Base-by-base conservation (phyloP, 352 stramenopile species). In the Phytophthora uliginosa region DNA sequence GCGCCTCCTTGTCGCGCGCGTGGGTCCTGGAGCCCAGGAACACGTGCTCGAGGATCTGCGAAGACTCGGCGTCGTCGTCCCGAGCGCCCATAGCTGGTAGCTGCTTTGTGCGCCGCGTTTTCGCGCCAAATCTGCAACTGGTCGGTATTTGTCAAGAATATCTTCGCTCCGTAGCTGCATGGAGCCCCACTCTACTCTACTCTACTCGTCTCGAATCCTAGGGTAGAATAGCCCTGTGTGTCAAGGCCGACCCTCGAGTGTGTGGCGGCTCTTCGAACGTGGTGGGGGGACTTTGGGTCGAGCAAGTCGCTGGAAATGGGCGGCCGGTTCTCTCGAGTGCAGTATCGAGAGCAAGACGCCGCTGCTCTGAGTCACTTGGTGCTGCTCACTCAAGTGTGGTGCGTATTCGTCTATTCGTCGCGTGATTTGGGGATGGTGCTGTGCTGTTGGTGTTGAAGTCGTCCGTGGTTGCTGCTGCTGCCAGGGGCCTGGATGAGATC, bases 271-370 rank as follows among this genome's bases (percentile, higher is more conserved):
- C 31, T 75, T 75, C 68, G 55, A 47, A n/a, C 18, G 38, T 4
- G 38, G 38, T 47, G 15, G 3, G 38, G n/a, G 2, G 38, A 45
- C 38, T 45, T 45, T n/a, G 38, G 38, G 38, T n/a, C 38, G 38
- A 45, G 38, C 38, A 45, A 7, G 38, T 45, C 38, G 33, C 22
- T 57, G 47, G 4, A 47, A 47, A 94, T 94, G 87, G 85, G 87
- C 28, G 85, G 87, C 13, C 79, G 83, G 33, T 93, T 94, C 74
- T 91, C 85, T 13, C 85, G 90, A 6, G 83, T 93, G 63, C 84
- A 94, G 74, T 94, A 93, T 62, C 84, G 87, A 26, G 81, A 88
- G 54, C 84, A 90, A 53, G 87, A 94, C 66, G 85, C 84, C 1
- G 81, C 83, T 6, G 82, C 93, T 20, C 52, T 93, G 28, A 72